Evolutionary conservation across 2,329 filamentous ascomycete species (phyloP).

Genomic region (Microsporum ferrugineum): DNA sequence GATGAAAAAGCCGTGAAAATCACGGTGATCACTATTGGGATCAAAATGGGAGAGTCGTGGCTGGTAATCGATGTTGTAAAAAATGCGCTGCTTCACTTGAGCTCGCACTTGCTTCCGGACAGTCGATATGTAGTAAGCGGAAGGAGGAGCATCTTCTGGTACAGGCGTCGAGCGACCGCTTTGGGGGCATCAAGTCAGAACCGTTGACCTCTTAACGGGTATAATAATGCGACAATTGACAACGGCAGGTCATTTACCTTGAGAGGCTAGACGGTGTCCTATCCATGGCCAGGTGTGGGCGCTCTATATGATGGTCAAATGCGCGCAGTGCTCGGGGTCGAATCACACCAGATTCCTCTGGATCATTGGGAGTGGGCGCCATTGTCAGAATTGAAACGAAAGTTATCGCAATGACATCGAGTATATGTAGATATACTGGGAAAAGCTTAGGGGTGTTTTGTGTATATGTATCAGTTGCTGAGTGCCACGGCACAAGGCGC

Average conservation of each 20-base stretch:
- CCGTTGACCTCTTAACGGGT: background rate
- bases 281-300: conserved; percentile 2
- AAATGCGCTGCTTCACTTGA: conserved; percentile 69
- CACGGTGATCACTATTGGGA: conserved; percentile 76
- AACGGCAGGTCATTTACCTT: conserved; percentile 17
- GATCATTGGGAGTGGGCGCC: conserved; percentile 9
- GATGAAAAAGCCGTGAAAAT: conserved; percentile 96
- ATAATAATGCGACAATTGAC: background rate
- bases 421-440: background rate
- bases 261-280: conserved; percentile 18
- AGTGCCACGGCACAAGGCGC: background rate
- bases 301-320: conserved; percentile 5
- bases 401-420: background rate
- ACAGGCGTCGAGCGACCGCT: conserved; percentile 58
- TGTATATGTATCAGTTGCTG: background rate
- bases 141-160: conserved; percentile 83
- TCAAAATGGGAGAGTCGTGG: conserved; percentile 93
- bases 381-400: background rate
- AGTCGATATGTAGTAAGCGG: conserved; percentile 70
- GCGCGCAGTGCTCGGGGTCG: conserved; percentile 10
- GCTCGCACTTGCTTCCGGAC: conserved; percentile 74
- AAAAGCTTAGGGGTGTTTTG: too few relatives aligned
- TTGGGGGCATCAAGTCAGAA: background rate
- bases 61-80: conserved; percentile 85
- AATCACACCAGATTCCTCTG: conserved; percentile 7